These are phyloP conservation scores for Bipolaris sorokiniana DNA, from an alignment of 2,329 filamentous ascomycete species.

Conservation along the genomic window DNA sequence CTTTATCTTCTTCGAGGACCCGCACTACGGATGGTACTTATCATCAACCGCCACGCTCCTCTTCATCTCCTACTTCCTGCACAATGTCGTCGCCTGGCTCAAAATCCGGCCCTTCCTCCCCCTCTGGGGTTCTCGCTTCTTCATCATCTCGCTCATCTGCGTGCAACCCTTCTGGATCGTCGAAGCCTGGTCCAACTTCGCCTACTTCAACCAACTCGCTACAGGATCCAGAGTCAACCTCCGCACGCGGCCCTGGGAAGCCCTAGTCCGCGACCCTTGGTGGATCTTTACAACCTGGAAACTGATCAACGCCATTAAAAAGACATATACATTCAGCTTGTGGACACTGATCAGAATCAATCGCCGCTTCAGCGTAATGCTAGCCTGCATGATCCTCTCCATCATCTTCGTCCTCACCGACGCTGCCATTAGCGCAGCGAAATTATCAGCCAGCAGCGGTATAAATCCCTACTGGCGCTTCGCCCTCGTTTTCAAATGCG, in stretches of 20 bases:
- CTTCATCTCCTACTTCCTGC: constrained; percentile 46
- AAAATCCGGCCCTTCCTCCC: constrained; percentile 46
- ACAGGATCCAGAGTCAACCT: constrained; percentile 36
- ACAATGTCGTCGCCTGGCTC: constrained; percentile 46
- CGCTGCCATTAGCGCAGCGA: constrained; percentile 38
- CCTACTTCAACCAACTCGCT: constrained; percentile 42
- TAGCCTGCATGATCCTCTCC: constrained; percentile 42
- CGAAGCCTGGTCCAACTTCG: constrained; percentile 46
- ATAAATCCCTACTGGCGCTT: constrained; percentile 48
- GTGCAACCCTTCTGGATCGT: constrained; percentile 47
- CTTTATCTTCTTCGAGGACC: constrained; percentile 44
- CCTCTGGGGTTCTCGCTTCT: constrained; percentile 42
- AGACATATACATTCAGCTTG: constrained; percentile 41
- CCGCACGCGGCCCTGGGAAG: constrained; percentile 42
- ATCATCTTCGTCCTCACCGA: constrained; percentile 43
- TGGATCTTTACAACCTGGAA: constrained; percentile 48
- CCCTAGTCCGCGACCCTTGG: constrained; percentile 43
- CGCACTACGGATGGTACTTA: constrained; percentile 44
- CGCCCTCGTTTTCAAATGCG: constrained; percentile 46
- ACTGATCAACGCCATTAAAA: constrained; percentile 40
- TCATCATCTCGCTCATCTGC: constrained; percentile 40
- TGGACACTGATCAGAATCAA: constrained; percentile 37
- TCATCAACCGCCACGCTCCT: constrained; percentile 43
- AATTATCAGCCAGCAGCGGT: constrained; percentile 32
- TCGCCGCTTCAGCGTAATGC: constrained; percentile 41